Evolutionary conservation across 768 basidiomycete genomes (phyloP), one percentile per base, ranked within the genome.

Genomic region (Scleroderma citrinum): DNA sequence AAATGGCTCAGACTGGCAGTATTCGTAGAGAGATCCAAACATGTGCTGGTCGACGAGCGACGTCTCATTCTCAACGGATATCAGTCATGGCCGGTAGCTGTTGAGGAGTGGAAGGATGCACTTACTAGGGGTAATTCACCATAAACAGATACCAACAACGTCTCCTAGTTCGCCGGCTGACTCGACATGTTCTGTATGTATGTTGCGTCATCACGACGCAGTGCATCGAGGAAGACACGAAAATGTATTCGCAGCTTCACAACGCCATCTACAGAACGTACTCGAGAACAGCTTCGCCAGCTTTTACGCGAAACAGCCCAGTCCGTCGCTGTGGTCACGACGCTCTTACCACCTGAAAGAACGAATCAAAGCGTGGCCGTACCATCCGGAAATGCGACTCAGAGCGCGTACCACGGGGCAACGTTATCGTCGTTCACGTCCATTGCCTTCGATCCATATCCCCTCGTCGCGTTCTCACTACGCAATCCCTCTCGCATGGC

Each of bases 371-470:
- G 40, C 14, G 24, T 42, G 14, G 5, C 19, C 4, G 4, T 21
- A 2, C 10, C 14, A 7, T 14, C n/a, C 7, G 24, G 24, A 42
- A 24, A 24, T 29, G 13, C 23, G 7, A n/a, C 17, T 21, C 48
- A 44, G 38, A 39, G 57, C 7, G 56, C 49, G 10, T 91, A 78
- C 59, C 93, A 96, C 65, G 93, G 94, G 56, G 92, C 92, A 19
- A 97, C 94, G 1, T 75, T 98, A 29, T 94, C 94, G 8, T 95
- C 92, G 1, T 92, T 98, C 63, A 82, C 91, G 19, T 92, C 92
- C 24, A 82, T 97, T 60, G 82, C 94, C 2, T 81, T 98, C 75
- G 81, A 92, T 56, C 94, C 94, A 2, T 72, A 82, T 56, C 92
- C 93, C 0, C 78, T 96, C 49, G 78, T 98, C 59, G 78, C 91